Evolutionary conservation across 352 stramenopile species (phyloP), one percentile per base, ranked within the genome.

Genomic region (Globisporangium cederbergense): DNA sequence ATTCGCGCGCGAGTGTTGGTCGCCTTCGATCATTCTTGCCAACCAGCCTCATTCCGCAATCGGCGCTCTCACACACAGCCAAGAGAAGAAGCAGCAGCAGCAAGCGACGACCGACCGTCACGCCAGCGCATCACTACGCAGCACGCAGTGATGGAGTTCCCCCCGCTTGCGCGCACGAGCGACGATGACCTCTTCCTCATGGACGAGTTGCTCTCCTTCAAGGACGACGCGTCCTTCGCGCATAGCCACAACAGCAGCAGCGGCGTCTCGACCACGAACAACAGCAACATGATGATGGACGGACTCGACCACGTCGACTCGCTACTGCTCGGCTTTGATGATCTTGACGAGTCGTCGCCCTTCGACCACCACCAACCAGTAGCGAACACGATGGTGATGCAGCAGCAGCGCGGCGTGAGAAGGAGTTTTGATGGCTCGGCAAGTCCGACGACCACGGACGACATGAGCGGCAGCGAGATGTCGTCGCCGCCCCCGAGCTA

Each of bases 141-240:
- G 13, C n/a, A 28, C 25, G 25, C 25, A 5, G 13, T 4, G 32
- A 62, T 64, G 52, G 50, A 66, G 34, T 61, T 62, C 20, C 53
- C 54, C 4, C 36, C 42, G 51, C 43, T 66, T 28, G 50, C 52
- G 32, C 50, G 60, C 42, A 56, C 42, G 6, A 40, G 36, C 32
- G 66, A 65, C 30, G 61, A 65, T 49, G 69, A 73, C 47, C 64
- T 75, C 43, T 70, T 60, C 38, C 45, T 88, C 60, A 75, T 85
- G 72, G 78, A 84, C 70, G 78, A 86, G 45, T 71, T 88, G 28
- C 70, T 88, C 46, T 67, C 86, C 43, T 71, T 79, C 49, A 68
- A 81, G 40, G 76, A 87, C 64, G 70, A 67, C 49, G 65, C 74
- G 52, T 46, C 40, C 54, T 74, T 74, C 30, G 43, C 43, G 43